phyloP scores from a whole-genome alignment of 495 filamentous ascomycete species.

The Terfezia claveryi region DNA sequence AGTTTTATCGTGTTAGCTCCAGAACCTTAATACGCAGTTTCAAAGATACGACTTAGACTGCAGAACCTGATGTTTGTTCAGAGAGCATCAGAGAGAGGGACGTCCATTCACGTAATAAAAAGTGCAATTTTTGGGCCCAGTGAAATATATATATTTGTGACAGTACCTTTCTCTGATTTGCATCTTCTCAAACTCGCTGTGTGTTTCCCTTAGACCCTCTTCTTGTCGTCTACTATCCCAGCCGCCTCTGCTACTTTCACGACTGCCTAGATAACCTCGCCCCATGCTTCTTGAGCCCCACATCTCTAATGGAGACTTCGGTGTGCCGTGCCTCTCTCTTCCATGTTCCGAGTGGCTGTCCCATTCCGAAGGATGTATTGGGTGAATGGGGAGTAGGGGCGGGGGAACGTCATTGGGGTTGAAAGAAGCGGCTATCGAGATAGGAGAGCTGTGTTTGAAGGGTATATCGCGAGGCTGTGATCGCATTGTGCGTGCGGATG shows the following conservation, averaged over 20 bases:
- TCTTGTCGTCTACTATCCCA: background rate
- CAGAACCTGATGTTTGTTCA: no score
- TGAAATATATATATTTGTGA: no score
- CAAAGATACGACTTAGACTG: no score
- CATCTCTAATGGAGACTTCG: background rate
- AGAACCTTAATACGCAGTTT: no score
- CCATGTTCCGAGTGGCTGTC: background rate
- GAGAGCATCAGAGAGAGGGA: no score
- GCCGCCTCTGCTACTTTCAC: background rate
- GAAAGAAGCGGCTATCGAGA: constrained; percentile 14
- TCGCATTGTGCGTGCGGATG: constrained; percentile 10
- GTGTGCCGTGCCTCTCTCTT: background rate
- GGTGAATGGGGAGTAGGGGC: constrained; percentile 15
- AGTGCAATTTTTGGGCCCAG: no score
- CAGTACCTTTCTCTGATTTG: background rate
- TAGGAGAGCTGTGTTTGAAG: constrained; percentile 14
- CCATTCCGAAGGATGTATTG: background rate
- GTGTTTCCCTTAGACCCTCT: background rate
- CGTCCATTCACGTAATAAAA: no score
- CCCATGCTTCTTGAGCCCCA: background rate
- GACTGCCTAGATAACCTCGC: background rate
- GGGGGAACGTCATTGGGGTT: constrained; percentile 10
- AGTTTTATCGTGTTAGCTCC: no score
- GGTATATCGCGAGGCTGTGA: constrained; percentile 19
- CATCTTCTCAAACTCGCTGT: background rate